Percentiles rank a stretch among this genome's conserved stretches.
phyloP scores from a whole-genome alignment of 139 green algal species.

The Picochlorum sp. region DNA sequence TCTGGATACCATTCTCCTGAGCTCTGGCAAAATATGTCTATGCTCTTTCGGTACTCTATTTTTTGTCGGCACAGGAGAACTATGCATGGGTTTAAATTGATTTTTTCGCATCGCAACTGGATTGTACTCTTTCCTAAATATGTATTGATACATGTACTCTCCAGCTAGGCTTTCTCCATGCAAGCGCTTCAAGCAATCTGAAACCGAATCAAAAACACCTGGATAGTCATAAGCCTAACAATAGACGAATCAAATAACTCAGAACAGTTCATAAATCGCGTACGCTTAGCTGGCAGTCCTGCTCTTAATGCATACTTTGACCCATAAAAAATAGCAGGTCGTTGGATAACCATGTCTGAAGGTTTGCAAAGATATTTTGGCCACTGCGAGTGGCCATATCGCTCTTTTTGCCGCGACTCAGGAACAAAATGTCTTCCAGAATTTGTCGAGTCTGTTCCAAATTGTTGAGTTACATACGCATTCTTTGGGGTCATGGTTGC shows the following conservation, averaged over 20 bases:
- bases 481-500: background rate
- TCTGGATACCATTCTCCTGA: conserved; percentile 23
- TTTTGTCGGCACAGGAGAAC: too few species aligned
- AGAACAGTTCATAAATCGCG: conserved; percentile 2
- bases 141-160: conserved; percentile 20
- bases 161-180: background rate
- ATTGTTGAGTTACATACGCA: background rate
- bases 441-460: background rate
- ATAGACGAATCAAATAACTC: background rate
- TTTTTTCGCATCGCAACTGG: background rate
- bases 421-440: background rate
- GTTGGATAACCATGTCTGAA: conserved; percentile 17
- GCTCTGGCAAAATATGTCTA: conserved; percentile 12
- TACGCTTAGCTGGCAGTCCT: conserved; percentile 44
- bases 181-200: conserved; percentile 41
- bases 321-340: conserved; percentile 46
- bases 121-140: conserved; percentile 22
- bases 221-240: background rate
- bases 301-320: conserved; percentile 32
- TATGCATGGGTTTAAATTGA: background rate
- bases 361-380: conserved; percentile 5
- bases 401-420: background rate
- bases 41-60: conserved; percentile 9
- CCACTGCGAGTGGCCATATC: background rate
- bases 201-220: too few species aligned